A percentile compares a stretch with the other conserved stretches of the same genome.
Evolutionary conservation across 768 basidiomycete genomes (phyloP).

Genomic region (Psilocybe cyanescens): DNA sequence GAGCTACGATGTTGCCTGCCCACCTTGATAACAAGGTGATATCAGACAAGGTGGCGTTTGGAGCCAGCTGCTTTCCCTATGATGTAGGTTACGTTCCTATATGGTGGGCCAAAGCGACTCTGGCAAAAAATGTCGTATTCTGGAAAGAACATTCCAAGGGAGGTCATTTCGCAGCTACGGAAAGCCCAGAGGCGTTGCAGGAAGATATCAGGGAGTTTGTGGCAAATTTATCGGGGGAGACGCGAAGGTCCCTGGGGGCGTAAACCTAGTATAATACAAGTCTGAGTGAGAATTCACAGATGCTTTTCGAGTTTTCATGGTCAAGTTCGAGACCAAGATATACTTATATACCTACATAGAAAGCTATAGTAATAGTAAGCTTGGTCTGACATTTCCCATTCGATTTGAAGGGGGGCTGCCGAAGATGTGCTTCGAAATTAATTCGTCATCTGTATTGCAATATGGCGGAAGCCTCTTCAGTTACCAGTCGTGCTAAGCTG

Average conservation of each 20-base stretch:
- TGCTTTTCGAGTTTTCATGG: no score
- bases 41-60: constrained; percentile 36
- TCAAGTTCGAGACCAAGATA: no score
- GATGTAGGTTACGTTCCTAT: constrained; percentile 37
- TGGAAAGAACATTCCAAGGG: constrained; percentile 44
- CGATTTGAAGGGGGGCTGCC: no score
- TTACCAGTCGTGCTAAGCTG: no score
- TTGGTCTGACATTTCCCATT: no score
- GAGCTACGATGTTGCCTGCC: constrained; percentile 8
- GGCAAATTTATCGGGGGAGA: constrained; percentile 16
- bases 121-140: constrained; percentile 44
- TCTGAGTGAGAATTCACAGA: no score
- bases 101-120: constrained; percentile 43
- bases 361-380: no score
- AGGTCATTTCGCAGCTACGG: constrained; percentile 51
- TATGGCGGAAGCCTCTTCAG: no score
- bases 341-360: no score
- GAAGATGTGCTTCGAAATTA: no score
- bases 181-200: constrained; percentile 40
- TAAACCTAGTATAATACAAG: no score
- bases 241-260: neutral
- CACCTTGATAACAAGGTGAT: constrained; percentile 24
- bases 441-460: no score
- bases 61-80: constrained; percentile 44
- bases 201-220: constrained; percentile 37